Evolutionary conservation across 192 early-diverging fungal species (phyloP).

Genomic region (Coemansia javaensis): DNA sequence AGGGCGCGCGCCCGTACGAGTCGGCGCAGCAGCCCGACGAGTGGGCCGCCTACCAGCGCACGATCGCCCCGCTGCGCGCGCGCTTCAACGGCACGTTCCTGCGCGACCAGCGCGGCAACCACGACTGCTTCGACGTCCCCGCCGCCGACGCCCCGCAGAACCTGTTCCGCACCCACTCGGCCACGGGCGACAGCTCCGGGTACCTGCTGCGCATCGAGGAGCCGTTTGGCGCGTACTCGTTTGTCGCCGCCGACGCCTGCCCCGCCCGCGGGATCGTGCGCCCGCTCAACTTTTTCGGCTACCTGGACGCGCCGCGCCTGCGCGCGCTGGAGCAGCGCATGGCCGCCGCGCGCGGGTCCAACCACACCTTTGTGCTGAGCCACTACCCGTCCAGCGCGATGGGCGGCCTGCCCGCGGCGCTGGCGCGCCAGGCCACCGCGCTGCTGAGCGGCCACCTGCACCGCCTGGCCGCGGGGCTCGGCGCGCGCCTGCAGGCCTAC

Average conservation of each 20-base stretch:
- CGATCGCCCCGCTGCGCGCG: conserved; percentile 50
- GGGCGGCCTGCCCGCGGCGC: conserved; percentile 55
- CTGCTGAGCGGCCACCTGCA: conserved; percentile 89
- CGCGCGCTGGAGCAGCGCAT: conserved; percentile 59
- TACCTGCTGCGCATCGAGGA: conserved; percentile 59
- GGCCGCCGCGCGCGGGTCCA: conserved; percentile 54
- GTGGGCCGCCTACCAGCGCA: conserved; percentile 67
- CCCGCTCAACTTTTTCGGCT: conserved; percentile 90
- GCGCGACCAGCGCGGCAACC: conserved; percentile 90
- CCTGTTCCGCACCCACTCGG: conserved; percentile 57
- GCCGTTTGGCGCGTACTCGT: conserved; percentile 72
- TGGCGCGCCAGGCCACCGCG: conserved; percentile 61
- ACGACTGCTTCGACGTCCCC: conserved; percentile 85
- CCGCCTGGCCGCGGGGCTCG: conserved; percentile 53
- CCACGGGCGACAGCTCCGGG: conserved; percentile 54
- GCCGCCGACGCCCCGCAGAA: conserved; percentile 57
- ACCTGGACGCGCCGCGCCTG: conserved; percentile 70
- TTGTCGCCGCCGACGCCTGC: conserved; percentile 80
- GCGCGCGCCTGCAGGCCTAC: conserved; percentile 62
- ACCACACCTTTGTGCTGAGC: conserved; percentile 39
- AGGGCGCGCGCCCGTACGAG: conserved; percentile 57
- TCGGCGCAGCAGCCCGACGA: conserved; percentile 79
- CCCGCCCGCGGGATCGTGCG: conserved; percentile 66
- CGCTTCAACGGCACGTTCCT: conserved; percentile 61
- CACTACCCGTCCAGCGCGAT: conserved; percentile 82